phyloP scores from a whole-genome alignment of 192 early-diverging fungal species.

The Linnemannia exigua region DNA sequence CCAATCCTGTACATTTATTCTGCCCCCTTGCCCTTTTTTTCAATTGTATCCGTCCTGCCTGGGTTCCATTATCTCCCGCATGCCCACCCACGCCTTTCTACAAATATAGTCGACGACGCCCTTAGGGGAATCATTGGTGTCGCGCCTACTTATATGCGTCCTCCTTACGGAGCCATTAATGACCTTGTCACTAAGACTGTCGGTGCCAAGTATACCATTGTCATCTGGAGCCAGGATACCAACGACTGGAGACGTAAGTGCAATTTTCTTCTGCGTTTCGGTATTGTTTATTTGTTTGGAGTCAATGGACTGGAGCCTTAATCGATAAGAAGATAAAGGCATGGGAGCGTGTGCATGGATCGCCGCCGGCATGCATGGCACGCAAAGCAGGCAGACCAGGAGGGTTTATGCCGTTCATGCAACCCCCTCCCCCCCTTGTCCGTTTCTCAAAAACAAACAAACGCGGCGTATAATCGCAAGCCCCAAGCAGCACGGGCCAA shows the following conservation, averaged over 20 bases:
- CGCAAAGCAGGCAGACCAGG: no score
- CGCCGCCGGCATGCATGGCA: no score
- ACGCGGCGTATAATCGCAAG: no score
- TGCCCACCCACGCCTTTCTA: no score
- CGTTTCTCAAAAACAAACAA: no score
- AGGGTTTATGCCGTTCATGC: no score
- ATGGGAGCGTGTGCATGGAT: neutral
- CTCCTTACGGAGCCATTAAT: constrained; percentile 63
- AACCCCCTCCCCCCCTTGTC: no score
- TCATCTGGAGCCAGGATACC: constrained; percentile 61
- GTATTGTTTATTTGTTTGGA: no score
- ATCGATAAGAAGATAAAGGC: neutral
- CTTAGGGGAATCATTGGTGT: constrained; percentile 63
- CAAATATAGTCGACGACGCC: constrained; percentile 54
- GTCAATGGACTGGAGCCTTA: neutral
- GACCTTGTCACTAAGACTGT: constrained; percentile 35
- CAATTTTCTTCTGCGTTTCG: neutral
- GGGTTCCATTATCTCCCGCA: neutral
- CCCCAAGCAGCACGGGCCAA: no score
- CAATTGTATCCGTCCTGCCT: neutral
- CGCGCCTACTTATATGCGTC: constrained; percentile 67
- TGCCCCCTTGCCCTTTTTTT: neutral
- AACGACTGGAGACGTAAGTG: constrained; percentile 51
- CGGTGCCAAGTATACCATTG: constrained; percentile 58
- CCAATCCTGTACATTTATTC: neutral